Percentiles rank a stretch among this genome's conserved stretches.
Evolutionary conservation across 106 monocot species (phyloP).

Genomic region (Vanilla planifolia): DNA sequence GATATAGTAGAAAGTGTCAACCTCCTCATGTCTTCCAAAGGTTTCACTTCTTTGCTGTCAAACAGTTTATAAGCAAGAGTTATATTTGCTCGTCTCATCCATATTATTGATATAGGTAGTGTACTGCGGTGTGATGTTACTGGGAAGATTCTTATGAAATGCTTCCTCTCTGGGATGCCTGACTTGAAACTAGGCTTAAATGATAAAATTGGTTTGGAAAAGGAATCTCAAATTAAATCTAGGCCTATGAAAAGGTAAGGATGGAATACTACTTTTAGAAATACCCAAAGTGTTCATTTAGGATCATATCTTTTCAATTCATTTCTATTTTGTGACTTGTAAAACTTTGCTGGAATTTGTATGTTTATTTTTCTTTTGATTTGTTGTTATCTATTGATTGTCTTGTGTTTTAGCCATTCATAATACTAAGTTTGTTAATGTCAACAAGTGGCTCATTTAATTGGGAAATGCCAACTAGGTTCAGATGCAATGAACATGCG

Average conservation of each 20-base stretch:
- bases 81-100: constrained; percentile 4
- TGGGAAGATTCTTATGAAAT: constrained; percentile 98
- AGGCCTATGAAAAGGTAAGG: constrained; percentile 83
- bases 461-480: too few relatives aligned
- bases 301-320: background rate
- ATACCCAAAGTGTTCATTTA: background rate
- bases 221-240: constrained; percentile 90
- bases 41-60: constrained; percentile 20
- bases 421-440: too few relatives aligned
- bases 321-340: background rate
- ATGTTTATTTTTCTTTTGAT: background rate
- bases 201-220: constrained; percentile 99
- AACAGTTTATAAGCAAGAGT: background rate
- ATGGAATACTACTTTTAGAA: background rate
- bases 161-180: constrained; percentile 99
- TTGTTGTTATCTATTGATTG: background rate
- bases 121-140: constrained; percentile 98
- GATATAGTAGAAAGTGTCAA: constrained; percentile 99
- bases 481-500: too few relatives aligned
- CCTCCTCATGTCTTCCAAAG: constrained; percentile 99
- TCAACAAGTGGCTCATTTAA: too few relatives aligned
- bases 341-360: background rate
- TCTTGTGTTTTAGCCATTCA: too few relatives aligned
- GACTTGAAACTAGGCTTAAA: constrained; percentile 93
- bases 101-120: constrained; percentile 48